Evolutionary conservation across 345 rosid genomes (phyloP), one percentile per base, ranked within the genome.

Genomic region (Eucalyptus guilfoylei): DNA sequence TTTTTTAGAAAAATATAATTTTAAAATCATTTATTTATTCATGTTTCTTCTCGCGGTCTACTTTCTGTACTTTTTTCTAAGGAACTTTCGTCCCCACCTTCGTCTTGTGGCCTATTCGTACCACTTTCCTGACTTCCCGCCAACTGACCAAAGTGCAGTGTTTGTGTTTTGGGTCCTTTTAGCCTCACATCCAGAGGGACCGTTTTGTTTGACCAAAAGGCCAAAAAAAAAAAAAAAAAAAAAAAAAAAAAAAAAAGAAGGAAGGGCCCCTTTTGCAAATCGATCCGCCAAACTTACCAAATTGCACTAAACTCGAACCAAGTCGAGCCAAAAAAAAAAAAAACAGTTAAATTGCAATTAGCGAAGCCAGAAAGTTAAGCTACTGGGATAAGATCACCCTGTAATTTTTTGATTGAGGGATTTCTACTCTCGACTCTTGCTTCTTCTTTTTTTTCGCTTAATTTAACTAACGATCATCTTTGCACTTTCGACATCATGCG

Each of bases 401-500:
- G 12, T 40, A 37, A 72, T 37, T 37, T 72, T 72, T 21, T 12
- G 45, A 19, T 76, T 5, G 14, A 37, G 45, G 8, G 26, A 23
- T 72, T 34, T 72, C 8, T 37, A 9, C 7, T 19, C 5, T 72
- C 1, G 1, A 72, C 26, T 72, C 14, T 8, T 72, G 4, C 4
- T 15, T 72, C 19, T 34, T 67, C 16, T 3, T 2, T n/a, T 16
- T 5, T 34, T 37, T 2, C 0, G 2, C 5, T 37, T 72, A 17
- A 69, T 6, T n/a, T 0, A 4, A 37, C 4, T 4, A 21, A 37
- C 0, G 13, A 72, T 37, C 14, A 19, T 37, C 1, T 21, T 10
- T 0, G 8, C 45, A 72, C 5, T 11, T 72, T 37, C 1, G 9
- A 72, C 2, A 40, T 72, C 15, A 37, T 37, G 0, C 0, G 3